phyloP scores from a whole-genome alignment of 163 green algal species.

The Chloroidium sp. region DNA sequence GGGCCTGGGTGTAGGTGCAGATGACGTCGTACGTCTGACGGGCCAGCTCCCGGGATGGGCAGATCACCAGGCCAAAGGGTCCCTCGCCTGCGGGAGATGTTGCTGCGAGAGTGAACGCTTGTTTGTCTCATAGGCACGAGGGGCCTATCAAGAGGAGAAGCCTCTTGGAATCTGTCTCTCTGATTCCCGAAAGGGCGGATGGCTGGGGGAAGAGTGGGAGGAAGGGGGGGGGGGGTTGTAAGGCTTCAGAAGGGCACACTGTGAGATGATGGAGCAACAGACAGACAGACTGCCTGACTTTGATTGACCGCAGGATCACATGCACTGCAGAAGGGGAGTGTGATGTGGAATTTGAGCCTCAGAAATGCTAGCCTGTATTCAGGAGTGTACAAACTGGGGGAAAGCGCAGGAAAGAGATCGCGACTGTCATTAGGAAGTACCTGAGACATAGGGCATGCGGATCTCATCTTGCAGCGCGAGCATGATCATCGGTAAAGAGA shows the following conservation, averaged over 20 bases:
- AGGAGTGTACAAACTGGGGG: no score
- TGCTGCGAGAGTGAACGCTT: not conserved
- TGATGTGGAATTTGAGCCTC: no score
- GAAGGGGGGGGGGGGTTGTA: no score
- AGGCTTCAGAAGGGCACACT: no score
- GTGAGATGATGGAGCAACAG: no score
- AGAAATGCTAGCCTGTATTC: no score
- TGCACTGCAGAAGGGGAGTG: no score
- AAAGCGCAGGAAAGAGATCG: not conserved
- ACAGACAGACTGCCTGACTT: no score
- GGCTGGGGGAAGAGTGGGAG: not conserved
- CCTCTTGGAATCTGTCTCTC: no score
- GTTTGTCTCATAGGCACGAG: not conserved
- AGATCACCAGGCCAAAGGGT: conserved; percentile 84
- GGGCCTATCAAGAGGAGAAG: no score
- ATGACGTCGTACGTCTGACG: conserved; percentile 70
- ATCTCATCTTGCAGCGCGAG: conserved; percentile 77
- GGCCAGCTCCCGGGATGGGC: conserved; percentile 90
- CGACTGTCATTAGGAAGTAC: conserved; percentile 22
- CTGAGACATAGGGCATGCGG: conserved; percentile 38
- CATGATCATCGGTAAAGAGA: conserved; percentile 89
- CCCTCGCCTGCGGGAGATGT: conserved; percentile 57
- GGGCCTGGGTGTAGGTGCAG: conserved; percentile 42
- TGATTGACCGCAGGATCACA: no score
- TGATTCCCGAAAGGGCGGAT: not conserved